phyloP scores from a whole-genome alignment of 2,329 filamentous ascomycete species.

The Colletotrichum phormii region DNA sequence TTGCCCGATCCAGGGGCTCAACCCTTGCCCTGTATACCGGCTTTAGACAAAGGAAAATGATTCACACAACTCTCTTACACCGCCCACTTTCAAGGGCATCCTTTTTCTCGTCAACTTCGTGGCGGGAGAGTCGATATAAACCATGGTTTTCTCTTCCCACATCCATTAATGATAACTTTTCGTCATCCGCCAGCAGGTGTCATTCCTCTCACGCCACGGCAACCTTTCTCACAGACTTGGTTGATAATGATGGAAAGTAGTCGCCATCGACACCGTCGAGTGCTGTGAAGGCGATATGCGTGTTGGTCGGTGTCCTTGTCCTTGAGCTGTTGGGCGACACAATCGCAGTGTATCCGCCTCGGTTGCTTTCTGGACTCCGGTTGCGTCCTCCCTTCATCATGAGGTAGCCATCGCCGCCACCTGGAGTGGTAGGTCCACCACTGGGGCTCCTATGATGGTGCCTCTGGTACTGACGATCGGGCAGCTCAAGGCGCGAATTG shows the following conservation, averaged over 20 bases:
- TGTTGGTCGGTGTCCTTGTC: constrained; percentile 58
- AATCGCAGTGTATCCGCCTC: constrained; percentile 33
- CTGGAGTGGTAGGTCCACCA: constrained; percentile 51
- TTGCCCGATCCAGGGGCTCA: background rate
- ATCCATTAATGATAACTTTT: constrained; percentile 9
- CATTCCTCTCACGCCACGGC: constrained; percentile 19
- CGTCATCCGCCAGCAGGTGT: background rate
- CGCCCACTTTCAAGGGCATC: constrained; percentile 13
- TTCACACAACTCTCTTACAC: constrained; percentile 30
- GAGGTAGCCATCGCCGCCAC: constrained; percentile 52
- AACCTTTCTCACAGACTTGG: constrained; percentile 47
- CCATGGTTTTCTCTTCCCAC: background rate
- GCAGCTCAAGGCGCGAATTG: constrained; percentile 63
- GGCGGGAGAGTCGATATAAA: background rate
- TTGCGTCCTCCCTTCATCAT: constrained; percentile 57
- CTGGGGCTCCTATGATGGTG: constrained; percentile 59
- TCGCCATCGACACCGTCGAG: constrained; percentile 48
- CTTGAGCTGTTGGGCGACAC: constrained; percentile 60
- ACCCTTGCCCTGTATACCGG: background rate
- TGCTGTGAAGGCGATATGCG: constrained; percentile 43
- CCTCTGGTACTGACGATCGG: constrained; percentile 53
- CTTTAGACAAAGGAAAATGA: constrained; percentile 17
- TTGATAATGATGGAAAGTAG: constrained; percentile 55
- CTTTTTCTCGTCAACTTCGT: constrained; percentile 5
- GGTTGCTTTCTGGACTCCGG: constrained; percentile 48